Base-by-base conservation (phyloP, 2,329 filamentous ascomycete species). In the Pestalotiopsis sp. region DNA sequence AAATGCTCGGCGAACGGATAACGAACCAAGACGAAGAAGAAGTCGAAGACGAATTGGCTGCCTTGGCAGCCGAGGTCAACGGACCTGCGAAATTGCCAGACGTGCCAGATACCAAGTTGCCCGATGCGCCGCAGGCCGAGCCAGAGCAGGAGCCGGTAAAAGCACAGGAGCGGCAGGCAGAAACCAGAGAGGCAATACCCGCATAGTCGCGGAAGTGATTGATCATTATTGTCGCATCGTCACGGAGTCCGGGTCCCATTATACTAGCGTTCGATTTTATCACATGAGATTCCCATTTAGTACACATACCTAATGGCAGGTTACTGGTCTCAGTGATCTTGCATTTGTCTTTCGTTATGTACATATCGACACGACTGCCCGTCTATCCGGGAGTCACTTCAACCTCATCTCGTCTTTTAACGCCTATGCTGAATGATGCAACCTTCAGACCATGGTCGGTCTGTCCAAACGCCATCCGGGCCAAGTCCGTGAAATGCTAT, bases 11-110 rank as follows among this genome's bases (percentile, higher is more conserved):
- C 41, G 93, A 93, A 13, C 90, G 91, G 74, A 95, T 99, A 84
- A 93, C 94, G 14, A 96, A 94, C 76, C 92, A 97, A 76, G 96
- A 99, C 80, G 96, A 99, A 80, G 95, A 98, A 77, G 96, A 98
- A 76, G 96, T 99, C 41, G 96, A 99, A 79, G 95, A 98, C 76
- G 96, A 99, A 82, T 85, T 99, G 65, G 93, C 93, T 67, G 91
- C 91, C 1, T 85, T 99, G 72, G 92, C 95, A 79, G 85, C 84
- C 55, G 90, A 95, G 73, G 67, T 83, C 31, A 78, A 79, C 39
- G 74, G 75, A 12, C 57, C 70, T 14, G 52, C 55, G 45, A 45
- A 67, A 45, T 66, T 78, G 60, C 77, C 77, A 25, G 75, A 68
- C 62, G 76, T 75, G 6, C 77, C 78, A 3, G 66, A 74, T 27